These are phyloP conservation scores for Solanum peruvianum DNA, from an alignment of 257 asterid species.

Conservation along the genomic window DNA sequence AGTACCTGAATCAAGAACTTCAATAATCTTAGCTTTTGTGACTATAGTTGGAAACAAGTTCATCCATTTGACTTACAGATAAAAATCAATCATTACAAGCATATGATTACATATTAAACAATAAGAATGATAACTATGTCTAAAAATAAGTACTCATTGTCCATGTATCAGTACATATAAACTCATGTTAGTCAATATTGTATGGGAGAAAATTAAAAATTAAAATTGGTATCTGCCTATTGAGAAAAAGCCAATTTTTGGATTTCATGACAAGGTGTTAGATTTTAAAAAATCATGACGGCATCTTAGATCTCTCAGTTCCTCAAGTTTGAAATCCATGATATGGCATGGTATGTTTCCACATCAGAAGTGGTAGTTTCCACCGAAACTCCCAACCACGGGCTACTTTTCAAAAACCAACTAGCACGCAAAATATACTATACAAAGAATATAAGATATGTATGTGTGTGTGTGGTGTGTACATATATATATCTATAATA, in stretches of 20 bases:
- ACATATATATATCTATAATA: too few species aligned
- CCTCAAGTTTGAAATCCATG: too few species aligned
- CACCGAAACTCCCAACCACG: neutral
- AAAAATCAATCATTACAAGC: neutral
- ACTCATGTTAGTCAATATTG: neutral
- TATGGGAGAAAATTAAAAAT: neutral
- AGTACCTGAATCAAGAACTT: conserved; percentile 28
- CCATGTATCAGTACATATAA: neutral
- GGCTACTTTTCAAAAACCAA: neutral
- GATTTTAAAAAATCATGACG: neutral
- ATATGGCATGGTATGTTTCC: neutral
- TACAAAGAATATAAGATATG: neutral
- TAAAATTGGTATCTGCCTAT: too few species aligned
- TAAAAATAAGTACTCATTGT: neutral
- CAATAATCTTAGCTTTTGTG: conserved; percentile 32
- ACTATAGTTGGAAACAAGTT: conserved; percentile 48
- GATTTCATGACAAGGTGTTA: neutral
- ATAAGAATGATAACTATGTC: neutral
- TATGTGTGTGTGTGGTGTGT: too few species aligned
- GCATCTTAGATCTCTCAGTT: neutral
- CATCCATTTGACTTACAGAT: conserved; percentile 45
- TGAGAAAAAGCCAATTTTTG: neutral
- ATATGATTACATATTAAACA: neutral
- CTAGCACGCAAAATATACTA: neutral
- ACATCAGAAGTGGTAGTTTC: neutral